Evolutionary conservation across 148 eudicot genomes (phyloP), one percentile per base, ranked within the genome.

Genomic region (Rhododendron simsii): DNA sequence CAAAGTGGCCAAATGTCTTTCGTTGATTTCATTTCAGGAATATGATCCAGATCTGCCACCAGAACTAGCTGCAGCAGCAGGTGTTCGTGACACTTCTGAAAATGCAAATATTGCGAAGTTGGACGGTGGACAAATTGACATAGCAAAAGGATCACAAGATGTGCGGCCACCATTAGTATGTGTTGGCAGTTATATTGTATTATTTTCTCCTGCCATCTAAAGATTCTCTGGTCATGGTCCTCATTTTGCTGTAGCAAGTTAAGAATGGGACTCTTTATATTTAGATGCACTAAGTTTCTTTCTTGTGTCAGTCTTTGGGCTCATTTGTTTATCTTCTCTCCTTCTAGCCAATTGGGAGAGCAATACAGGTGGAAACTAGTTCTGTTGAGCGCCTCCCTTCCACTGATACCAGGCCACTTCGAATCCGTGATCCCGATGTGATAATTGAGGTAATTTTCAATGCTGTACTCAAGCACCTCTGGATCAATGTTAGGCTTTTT

Each of bases 21-120:
- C 44, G 83, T 86, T 51, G 21, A 21, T 83, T 50, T 78, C 33
- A 84, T 85, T 85, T 88, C 90, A 98, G 99, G 97, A 92, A 80
- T 98, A 93, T 88, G 99, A 98, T 92, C 99, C 99, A 78, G 98
- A 98, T 91, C 90, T 98, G 86, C 99, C 99, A 69, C 99, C 98
- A 44, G 99, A 98, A 91, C 93, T 98, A 78, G 98, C 93, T 78
- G 99, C 99, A 51, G 99, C 99, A 67, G 91, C 95, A 77, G 97
- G 94, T 30, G 86, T 88, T 83, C 94, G 89, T 88, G 96, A 91
- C 67, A 76, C 87, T 86, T 61, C 95, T 82, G 96, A 88, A 89
- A 94, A 89, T 91, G 88, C 87, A 51, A 92, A 89, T 80, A 79
- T 76, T 61, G 83, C 76, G 16, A 98, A 89, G 83, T 86, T 85